Conservation (phyloP, 2,329 filamentous ascomycete genomes). For the Pseudocercospora crystallina region DNA sequence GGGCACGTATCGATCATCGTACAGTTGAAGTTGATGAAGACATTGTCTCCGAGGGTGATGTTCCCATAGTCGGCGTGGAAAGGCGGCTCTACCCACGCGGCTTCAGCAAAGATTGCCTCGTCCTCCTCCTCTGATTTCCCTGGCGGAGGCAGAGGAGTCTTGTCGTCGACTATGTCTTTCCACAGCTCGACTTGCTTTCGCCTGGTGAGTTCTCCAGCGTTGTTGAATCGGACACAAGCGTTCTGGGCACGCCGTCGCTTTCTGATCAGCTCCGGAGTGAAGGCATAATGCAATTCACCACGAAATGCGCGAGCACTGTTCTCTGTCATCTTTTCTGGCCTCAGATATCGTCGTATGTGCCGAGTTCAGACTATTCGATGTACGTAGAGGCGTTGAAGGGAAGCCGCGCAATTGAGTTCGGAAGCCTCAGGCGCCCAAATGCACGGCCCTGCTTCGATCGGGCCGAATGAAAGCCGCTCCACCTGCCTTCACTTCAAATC, state of each 20-base stretch:
- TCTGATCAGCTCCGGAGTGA: slow-evolving; percentile 66
- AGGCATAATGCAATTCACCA: slow-evolving; percentile 69
- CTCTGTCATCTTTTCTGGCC: slow-evolving; percentile 27
- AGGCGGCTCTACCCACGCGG: slow-evolving; percentile 69
- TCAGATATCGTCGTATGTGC: too few species aligned
- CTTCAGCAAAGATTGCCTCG: slow-evolving; percentile 60
- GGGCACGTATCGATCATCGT: slow-evolving; percentile 74
- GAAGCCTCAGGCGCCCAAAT: too few species aligned
- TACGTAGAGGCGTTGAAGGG: not conserved
- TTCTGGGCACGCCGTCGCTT: slow-evolving; percentile 62
- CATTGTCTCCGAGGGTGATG: slow-evolving; percentile 66
- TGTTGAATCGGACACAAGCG: slow-evolving; percentile 66
- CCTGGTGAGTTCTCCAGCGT: slow-evolving; percentile 56
- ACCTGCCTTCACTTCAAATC: not conserved
- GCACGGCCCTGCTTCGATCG: not conserved
- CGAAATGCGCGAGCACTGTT: slow-evolving; percentile 34
- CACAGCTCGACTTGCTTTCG: slow-evolving; percentile 66
- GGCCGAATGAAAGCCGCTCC: not conserved
- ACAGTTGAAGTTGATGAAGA: slow-evolving; percentile 74
- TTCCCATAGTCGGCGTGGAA: slow-evolving; percentile 79
- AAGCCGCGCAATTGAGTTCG: too few species aligned
- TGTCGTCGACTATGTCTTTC: slow-evolving; percentile 64
- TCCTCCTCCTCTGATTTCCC: slow-evolving; percentile 62
- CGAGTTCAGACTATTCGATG: not conserved
- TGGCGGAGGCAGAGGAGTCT: slow-evolving; percentile 61